Evolutionary conservation across 306 rosid genomes (phyloP), one percentile per base, ranked within the genome.

Genomic region (Vigna nakashimae): DNA sequence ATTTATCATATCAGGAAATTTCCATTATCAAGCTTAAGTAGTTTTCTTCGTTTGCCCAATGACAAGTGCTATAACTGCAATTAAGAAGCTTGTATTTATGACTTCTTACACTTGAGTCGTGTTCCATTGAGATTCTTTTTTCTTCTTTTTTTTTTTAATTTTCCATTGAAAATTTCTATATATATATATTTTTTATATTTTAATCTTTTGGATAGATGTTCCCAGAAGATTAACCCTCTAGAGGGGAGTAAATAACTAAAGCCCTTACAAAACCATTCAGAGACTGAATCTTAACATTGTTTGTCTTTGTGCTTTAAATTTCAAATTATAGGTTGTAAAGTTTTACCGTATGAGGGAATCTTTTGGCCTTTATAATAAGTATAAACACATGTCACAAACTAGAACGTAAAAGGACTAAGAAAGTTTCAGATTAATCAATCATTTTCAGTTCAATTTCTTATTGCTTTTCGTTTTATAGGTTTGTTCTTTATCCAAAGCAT

Each of bases 1-100:
- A 34, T 20, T 74, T 65, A 56, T 59, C 32, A 5, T 20, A 45
- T 43, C 48, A 28, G 26, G 69, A 73, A 45, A 70, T 24, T 79
- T 38, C 62, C 80, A 77, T 73, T 66, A 67, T 36, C 34, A 83
- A 67, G 67, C 59, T 30, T 9, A 20, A 43, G 70, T 32, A 53
- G 70, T 32, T 62, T 57, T 42, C 2, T 8, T 73, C 20, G 8
- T 30, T 62, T 16, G 6, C 36, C 36, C 48, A 42, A 43, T 45
- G 28, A 43, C 52, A 30, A 32, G 28, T 58, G 70, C 48, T 49
- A 71, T 49, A 62, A 71, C 15, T 59, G 43, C 76, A 49, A 68
- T 18, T 67, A 68, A 77, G 30, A 43, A 45, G 50, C 69, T 67
- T 18, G 24, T 14, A 26, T 65, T 12, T 45, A 20, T 65, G 72